These are phyloP conservation scores for Stagonosporopsis cucurbitacearum DNA, from an alignment of 2,329 filamentous ascomycete genomes.

Conservation along the genomic window DNA sequence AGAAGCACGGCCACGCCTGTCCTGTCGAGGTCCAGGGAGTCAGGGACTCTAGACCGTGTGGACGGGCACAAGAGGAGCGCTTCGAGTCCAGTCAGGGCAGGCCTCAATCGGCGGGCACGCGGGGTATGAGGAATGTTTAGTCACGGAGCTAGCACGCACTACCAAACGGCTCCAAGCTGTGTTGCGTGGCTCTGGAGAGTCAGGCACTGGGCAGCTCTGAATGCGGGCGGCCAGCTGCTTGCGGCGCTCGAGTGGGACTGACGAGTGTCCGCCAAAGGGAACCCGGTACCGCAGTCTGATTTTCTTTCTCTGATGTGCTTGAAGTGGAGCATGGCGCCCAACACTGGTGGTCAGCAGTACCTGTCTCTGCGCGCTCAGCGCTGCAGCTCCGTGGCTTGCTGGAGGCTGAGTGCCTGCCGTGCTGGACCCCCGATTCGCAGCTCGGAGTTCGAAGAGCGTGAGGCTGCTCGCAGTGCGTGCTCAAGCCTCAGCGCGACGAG, in stretches of 20 bases:
- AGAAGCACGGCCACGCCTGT: conserved; percentile 6
- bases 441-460: conserved; percentile 11
- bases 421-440: conserved; percentile 1
- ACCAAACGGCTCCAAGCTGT: conserved; percentile 13
- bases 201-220: conserved; percentile 7
- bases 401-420: conserved; percentile 8
- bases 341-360: conserved; percentile 1
- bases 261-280: conserved; percentile 5
- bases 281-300: conserved; percentile 4
- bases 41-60: conserved; percentile 9
- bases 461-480: conserved; percentile 28
- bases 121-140: conserved; percentile 14
- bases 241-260: conserved; percentile 9
- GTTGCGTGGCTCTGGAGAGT: conserved; percentile 16
- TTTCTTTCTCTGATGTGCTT: conserved; percentile 10
- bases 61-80: conserved; percentile 2
- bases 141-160: conserved; percentile 6
- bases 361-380: too few relatives aligned
- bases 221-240: conserved; percentile 10
- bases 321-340: conserved; percentile 1
- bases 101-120: conserved; percentile 7
- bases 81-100: conserved; percentile 6
- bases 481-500: conserved; percentile 11
- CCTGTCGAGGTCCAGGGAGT: too few relatives aligned
- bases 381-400: not conserved